Percentiles rank a stretch among this genome's conserved stretches.
Conservation (phyloP, 176 grass and related monocot genomes). For the Puccinellia tenuiflora region DNA sequence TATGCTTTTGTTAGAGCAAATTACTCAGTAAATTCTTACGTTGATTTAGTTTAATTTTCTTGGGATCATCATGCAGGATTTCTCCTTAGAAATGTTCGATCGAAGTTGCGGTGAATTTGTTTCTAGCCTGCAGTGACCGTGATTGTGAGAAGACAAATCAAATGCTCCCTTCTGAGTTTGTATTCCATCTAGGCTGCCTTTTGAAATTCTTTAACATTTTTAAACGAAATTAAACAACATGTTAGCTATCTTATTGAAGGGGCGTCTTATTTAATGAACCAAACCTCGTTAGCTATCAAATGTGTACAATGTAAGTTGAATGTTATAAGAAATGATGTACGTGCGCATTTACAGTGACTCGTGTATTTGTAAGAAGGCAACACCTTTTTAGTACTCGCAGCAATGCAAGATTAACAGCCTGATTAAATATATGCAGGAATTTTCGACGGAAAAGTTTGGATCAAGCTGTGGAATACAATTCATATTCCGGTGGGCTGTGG, state of each 20-base stretch:
- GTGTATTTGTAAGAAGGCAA: neutral
- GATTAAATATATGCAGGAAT: slow-evolving; percentile 31
- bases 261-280: neutral
- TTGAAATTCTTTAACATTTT: neutral
- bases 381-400: neutral
- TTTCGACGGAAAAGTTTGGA: slow-evolving; percentile 54
- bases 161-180: neutral
- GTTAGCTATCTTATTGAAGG: too few relatives aligned
- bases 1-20: neutral
- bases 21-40: neutral
- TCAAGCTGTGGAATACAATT: slow-evolving; percentile 46
- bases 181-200: neutral
- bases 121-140: neutral
- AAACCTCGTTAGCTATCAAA: neutral
- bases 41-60: slow-evolving; percentile 32
- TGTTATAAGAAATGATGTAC: neutral
- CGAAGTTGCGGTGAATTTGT: slow-evolving; percentile 51
- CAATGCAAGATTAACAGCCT: neutral
- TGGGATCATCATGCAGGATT: slow-evolving; percentile 47
- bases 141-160: neutral
- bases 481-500: slow-evolving; percentile 36
- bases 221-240: neutral
- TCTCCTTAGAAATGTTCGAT: slow-evolving; percentile 50
- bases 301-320: neutral
- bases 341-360: neutral